Evolutionary conservation across 805 yeast species (phyloP), one percentile per base, ranked within the genome.

Genomic region (Cyberlindnera misumaiensis): DNA sequence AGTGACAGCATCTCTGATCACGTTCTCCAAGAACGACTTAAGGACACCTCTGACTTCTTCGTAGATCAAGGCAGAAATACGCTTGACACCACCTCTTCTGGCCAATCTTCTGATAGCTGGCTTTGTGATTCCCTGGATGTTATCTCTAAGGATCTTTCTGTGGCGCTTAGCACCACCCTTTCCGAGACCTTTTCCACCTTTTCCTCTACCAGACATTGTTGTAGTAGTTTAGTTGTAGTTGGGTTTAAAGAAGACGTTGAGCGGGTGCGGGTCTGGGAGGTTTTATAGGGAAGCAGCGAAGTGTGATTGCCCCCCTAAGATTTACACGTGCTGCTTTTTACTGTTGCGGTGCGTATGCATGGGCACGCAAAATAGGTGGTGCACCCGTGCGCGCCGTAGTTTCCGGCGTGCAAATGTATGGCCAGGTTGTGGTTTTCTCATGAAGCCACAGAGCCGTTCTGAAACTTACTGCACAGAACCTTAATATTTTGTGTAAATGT

Each of bases 41-140:
- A 90, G 77, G 55, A 93, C 97, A 56, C 83, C 89, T 78, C 98
- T 88, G 64, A 93, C 96, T 75, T 90, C 97, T 74, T 90, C 98
- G 77, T 90, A 90, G 68, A 90, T 90, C 66, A 89, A 76, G 68
- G 96, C 97, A 48, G 97, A 90, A 62, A 90, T 90, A 85, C 98
- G 96, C 83, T 90, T 90, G 65, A 90, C 98, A 89, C 98, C 98
- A 76, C 98, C 98, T 86, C 98, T 88, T 83, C 98, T 90, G 38
- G 98, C 98, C 62, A 90, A 83, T 86, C 98, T 90, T 79, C 98
- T 88, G 66, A 90, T 90, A 64, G 98, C 98, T 66, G 98, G 98
- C 81, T 90, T 90, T 49, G 98, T 90, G 67, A 90, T 90, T 78
- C 98, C 98, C 75, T 89, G 97, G 58, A 93, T 90, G 90, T 90